Conservation (phyloP, 2,329 filamentous ascomycete genomes). For the Fusarium buxicola region DNA sequence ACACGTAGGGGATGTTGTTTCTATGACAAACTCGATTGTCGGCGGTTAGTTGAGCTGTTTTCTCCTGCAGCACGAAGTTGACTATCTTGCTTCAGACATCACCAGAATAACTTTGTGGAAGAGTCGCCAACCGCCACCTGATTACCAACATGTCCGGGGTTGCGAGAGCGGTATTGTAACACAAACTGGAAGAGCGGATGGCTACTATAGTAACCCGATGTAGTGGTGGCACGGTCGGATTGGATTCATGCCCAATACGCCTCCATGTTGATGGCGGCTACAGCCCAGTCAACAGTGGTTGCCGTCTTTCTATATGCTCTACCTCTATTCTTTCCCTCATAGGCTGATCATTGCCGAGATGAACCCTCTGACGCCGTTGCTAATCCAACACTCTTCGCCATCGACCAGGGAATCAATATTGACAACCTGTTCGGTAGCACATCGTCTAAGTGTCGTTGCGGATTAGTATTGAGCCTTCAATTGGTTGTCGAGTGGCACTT, state of each 20-base stretch:
- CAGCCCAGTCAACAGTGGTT: neutral
- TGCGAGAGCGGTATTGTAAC: neutral
- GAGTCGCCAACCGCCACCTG: neutral
- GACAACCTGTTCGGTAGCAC: slow-evolving; percentile 76
- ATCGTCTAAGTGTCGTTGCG: slow-evolving; percentile 51
- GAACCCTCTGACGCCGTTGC: slow-evolving; percentile 88
- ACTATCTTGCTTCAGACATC: neutral
- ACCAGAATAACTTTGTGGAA: no score
- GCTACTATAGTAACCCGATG: neutral
- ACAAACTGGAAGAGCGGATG: slow-evolving; percentile 4
- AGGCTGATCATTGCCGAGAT: slow-evolving; percentile 60
- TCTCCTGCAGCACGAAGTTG: neutral
- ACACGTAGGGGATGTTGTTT: neutral
- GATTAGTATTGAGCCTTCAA: slow-evolving; percentile 6
- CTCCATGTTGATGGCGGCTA: slow-evolving; percentile 2
- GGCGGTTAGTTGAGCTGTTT: neutral
- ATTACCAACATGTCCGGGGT: neutral
- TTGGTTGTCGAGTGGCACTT: slow-evolving; percentile 34
- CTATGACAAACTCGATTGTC: neutral
- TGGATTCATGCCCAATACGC: slow-evolving; percentile 16
- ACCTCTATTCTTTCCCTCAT: neutral
- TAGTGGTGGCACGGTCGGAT: neutral
- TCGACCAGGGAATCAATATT: slow-evolving; percentile 69
- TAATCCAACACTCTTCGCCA: slow-evolving; percentile 87
- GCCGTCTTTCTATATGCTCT: neutral